A percentile compares a stretch with the other conserved stretches of the same genome.
phyloP scores from a whole-genome alignment of 306 rosid genomes.

The Senna siamea region DNA sequence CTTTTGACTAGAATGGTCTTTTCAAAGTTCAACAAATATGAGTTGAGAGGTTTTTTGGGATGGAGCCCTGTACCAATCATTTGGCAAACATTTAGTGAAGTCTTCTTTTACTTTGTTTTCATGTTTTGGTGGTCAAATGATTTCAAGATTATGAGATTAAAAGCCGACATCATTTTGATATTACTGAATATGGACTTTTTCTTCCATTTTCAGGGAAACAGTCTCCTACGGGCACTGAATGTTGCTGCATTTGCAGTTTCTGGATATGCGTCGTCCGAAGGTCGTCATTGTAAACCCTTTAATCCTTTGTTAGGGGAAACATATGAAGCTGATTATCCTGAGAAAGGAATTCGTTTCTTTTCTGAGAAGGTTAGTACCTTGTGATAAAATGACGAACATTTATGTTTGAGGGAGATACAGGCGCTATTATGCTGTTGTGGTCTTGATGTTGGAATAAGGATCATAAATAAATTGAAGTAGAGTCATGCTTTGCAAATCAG shows the following conservation, averaged over 20 bases:
- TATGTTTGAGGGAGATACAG: slow-evolving; percentile 9
- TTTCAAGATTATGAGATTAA: neutral
- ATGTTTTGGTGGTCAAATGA: slow-evolving; percentile 16
- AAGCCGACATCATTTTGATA: slow-evolving; percentile 9
- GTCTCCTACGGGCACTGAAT: slow-evolving; percentile 75
- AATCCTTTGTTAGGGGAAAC: slow-evolving; percentile 99
- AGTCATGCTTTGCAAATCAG: slow-evolving; percentile 24
- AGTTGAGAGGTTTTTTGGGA: neutral
- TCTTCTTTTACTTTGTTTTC: neutral
- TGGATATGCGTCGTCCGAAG: slow-evolving; percentile 96
- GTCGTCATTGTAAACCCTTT: slow-evolving; percentile 96
- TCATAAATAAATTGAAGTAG: neutral
- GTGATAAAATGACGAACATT: slow-evolving; percentile 20
- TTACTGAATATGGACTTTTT: slow-evolving; percentile 26
- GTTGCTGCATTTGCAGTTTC: slow-evolving; percentile 99
- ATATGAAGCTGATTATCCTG: slow-evolving; percentile 92
- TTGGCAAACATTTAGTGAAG: neutral
- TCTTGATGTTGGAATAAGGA: neutral
- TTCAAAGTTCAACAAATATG: neutral
- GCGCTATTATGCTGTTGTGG: slow-evolving; percentile 29
- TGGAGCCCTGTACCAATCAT: neutral
- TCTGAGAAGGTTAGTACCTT: slow-evolving; percentile 84
- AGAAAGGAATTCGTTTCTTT: slow-evolving; percentile 92
- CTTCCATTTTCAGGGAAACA: slow-evolving; percentile 72
- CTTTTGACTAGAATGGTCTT: neutral